phyloP scores from a whole-genome alignment of 805 yeast genomes.

The Lachancea quebecensis region DNA sequence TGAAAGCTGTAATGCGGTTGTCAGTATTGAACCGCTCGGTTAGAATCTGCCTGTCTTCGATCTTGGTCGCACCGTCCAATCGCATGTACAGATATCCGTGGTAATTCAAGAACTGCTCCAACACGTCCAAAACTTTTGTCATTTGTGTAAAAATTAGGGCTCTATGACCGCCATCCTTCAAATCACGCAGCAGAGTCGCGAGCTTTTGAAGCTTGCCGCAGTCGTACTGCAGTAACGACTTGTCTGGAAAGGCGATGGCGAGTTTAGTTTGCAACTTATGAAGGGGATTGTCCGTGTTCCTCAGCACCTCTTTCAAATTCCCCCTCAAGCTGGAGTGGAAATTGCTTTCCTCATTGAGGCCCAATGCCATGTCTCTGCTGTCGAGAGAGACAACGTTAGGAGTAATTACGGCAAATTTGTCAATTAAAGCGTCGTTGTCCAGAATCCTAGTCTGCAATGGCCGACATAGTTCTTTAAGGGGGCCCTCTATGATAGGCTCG shows the following conservation, averaged over 20 bases:
- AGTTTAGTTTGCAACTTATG: conserved; percentile 80
- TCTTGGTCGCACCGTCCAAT: conserved; percentile 94
- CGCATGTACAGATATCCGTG: conserved; percentile 94
- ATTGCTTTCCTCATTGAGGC: conserved; percentile 19
- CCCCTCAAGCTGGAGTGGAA: conserved; percentile 28
- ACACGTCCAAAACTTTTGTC: conserved; percentile 91
- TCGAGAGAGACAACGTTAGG: conserved; percentile 80
- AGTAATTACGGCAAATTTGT: conserved; percentile 77
- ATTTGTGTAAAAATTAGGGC: conserved; percentile 95
- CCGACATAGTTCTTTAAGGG: conserved; percentile 32
- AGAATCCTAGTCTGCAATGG: conserved; percentile 38
- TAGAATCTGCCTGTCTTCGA: conserved; percentile 90
- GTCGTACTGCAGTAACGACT: conserved; percentile 83
- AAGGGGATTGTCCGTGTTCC: conserved; percentile 42
- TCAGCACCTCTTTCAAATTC: conserved; percentile 9
- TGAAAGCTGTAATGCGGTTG: conserved; percentile 79
- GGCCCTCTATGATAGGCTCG: conserved; percentile 20
- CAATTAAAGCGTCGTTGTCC: conserved; percentile 45
- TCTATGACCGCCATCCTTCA: conserved; percentile 83
- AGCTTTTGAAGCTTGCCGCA: conserved; percentile 93
- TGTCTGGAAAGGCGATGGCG: conserved; percentile 94
- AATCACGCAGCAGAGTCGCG: conserved; percentile 64
- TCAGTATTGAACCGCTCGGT: conserved; percentile 92
- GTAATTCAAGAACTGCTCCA: conserved; percentile 87
- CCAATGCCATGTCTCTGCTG: conserved; percentile 40